A percentile compares a stretch with the other conserved stretches of the same genome.
Conservation (phyloP, 1,139 yeast species). For the Saccharomycopsis crataegensis region DNA sequence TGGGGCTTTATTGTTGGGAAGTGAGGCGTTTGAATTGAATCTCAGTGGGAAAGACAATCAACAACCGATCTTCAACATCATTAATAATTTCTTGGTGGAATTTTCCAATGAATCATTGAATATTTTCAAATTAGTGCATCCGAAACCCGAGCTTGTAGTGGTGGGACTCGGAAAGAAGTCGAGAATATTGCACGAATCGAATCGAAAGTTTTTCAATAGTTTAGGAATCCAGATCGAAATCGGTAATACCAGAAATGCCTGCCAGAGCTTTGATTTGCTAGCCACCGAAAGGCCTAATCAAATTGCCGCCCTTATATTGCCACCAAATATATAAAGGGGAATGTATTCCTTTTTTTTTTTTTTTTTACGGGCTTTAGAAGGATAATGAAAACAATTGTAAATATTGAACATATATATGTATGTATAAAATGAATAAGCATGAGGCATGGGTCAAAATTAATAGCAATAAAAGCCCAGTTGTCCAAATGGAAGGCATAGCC, state of each 20-base stretch:
- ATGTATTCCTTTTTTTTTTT: neutral
- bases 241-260: conserved; percentile 62
- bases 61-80: conserved; percentile 24
- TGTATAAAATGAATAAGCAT: neutral
- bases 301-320: conserved; percentile 62
- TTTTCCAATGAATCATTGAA: conserved; percentile 37
- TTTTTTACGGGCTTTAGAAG: neutral
- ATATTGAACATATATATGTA: neutral
- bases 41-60: conserved; percentile 27
- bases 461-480: no score
- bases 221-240: conserved; percentile 66
- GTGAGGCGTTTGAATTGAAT: conserved; percentile 57
- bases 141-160: conserved; percentile 71
- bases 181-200: conserved; percentile 51
- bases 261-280: conserved; percentile 61
- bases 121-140: conserved; percentile 51
- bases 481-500: no score
- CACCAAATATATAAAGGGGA: conserved; percentile 48
- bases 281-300: conserved; percentile 75
- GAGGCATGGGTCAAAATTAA: neutral
- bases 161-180: conserved; percentile 63
- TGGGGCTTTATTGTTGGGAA: conserved; percentile 54
- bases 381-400: neutral
- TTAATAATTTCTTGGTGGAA: conserved; percentile 39
- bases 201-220: conserved; percentile 40